Conservation (phyloP, 805 yeast species). For the Nakazawaea pomicola region DNA sequence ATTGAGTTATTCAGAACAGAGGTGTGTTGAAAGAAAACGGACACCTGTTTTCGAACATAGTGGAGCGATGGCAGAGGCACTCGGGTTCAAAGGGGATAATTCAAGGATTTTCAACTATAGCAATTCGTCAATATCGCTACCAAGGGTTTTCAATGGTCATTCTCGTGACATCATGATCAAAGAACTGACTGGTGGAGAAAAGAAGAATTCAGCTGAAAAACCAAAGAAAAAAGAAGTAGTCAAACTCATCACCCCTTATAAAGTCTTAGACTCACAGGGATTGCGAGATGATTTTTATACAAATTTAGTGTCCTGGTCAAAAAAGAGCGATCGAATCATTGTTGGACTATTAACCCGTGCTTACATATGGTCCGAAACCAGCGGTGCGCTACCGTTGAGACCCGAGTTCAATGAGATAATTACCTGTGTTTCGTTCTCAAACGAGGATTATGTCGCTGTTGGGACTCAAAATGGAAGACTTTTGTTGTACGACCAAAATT, state of each 20-base stretch:
- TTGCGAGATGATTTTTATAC: conserved; percentile 74
- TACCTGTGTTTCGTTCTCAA: conserved; percentile 55
- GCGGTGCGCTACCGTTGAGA: conserved; percentile 41
- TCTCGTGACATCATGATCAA: too few species aligned
- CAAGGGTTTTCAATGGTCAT: too few species aligned
- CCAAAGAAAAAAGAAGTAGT: background rate
- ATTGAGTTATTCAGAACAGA: too few species aligned
- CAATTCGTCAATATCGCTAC: too few species aligned
- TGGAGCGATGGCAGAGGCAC: conserved; percentile 43
- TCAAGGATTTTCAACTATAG: conserved; percentile 38
- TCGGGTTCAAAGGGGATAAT: conserved; percentile 33
- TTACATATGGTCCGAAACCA: conserved; percentile 56
- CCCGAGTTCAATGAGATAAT: conserved; percentile 37
- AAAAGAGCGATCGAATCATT: conserved; percentile 41
- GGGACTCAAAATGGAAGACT: conserved; percentile 58
- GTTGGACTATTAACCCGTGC: conserved; percentile 62
- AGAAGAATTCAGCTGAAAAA: conserved; percentile 13
- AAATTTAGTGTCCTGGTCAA: conserved; percentile 71
- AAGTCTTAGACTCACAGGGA: conserved; percentile 64
- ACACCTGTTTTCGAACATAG: conserved; percentile 21
- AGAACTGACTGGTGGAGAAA: too few species aligned
- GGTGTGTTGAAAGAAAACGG: background rate
- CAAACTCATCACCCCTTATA: conserved; percentile 29
- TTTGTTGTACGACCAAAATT: conserved; percentile 35
- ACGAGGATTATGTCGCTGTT: conserved; percentile 40